Evolutionary conservation across 148 eudicot genomes (phyloP).

Genomic region (Chenopodium suecicum): DNA sequence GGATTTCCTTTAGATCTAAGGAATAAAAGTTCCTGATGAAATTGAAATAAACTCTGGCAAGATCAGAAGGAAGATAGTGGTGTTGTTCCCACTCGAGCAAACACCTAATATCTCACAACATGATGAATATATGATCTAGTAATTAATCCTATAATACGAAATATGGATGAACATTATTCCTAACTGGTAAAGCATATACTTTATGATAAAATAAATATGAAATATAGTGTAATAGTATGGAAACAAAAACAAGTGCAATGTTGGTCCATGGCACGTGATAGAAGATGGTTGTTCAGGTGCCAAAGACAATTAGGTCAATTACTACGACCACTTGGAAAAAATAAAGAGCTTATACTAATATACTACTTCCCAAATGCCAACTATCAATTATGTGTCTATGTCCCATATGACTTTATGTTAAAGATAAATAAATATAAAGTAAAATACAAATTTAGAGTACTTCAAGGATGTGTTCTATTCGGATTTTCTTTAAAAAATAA

Average conservation of each 20-base stretch:
- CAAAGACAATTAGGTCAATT: constrained; percentile 3
- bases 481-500: too few relatives aligned
- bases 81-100: not conserved
- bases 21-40: not conserved
- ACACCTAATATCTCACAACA: not conserved
- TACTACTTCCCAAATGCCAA: constrained; percentile 10
- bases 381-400: not conserved
- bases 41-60: not conserved
- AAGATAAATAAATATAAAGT: too few relatives aligned
- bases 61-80: not conserved
- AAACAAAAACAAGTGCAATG: constrained; percentile 3
- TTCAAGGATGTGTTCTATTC: too few relatives aligned
- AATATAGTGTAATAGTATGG: not conserved
- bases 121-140: not conserved
- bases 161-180: constrained; percentile 4
- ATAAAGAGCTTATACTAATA: not conserved
- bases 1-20: too few relatives aligned
- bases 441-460: too few relatives aligned
- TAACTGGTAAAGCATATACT: not conserved
- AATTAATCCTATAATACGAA: not conserved
- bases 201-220: not conserved
- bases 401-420: not conserved
- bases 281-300: constrained; percentile 7
- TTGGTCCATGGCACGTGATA: constrained; percentile 26
- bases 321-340: constrained; percentile 6